Conservation (phyloP, 768 basidiomycete genomes). For the Tremella mesenterica region DNA sequence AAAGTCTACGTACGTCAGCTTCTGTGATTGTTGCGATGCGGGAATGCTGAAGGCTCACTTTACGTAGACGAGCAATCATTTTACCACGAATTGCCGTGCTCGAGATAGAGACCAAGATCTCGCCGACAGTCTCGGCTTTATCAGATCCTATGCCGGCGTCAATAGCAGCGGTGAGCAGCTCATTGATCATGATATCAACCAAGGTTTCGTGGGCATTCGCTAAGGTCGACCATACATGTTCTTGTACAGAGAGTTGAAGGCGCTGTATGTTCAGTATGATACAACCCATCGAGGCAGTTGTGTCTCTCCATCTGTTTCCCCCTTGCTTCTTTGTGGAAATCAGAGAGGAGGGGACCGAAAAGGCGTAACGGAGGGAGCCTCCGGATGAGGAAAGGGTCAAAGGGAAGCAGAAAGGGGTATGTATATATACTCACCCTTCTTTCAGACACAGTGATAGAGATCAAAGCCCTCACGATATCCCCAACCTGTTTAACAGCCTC, state of each 20-base stretch:
- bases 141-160: conserved; percentile 70
- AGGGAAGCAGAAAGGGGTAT: neutral
- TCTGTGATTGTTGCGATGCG: neutral
- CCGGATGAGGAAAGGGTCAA: too few relatives aligned
- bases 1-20: conserved; percentile 51
- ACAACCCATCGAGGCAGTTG: too few relatives aligned
- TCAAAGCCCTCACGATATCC: conserved; percentile 69
- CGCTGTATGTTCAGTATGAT: conserved; percentile 36
- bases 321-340: too few relatives aligned
- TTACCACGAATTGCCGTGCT: conserved; percentile 70
- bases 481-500: conserved; percentile 65
- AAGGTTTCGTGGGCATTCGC: conserved; percentile 59
- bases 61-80: conserved; percentile 68
- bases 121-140: conserved; percentile 65
- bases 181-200: conserved; percentile 66
- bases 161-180: conserved; percentile 69
- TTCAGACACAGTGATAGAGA: conserved; percentile 64
- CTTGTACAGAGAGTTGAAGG: conserved; percentile 61
- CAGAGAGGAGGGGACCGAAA: too few relatives aligned
- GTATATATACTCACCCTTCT: conserved; percentile 52
- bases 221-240: conserved; percentile 68
- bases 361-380: too few relatives aligned
- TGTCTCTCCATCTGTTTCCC: too few relatives aligned
- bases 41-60: conserved; percentile 49
- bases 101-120: conserved; percentile 63